Percentiles rank a stretch among this genome's conserved stretches.
These are phyloP conservation scores for Chalaropsis ovoidea DNA, from an alignment of 2,329 filamentous ascomycete species.

Conservation along the genomic window DNA sequence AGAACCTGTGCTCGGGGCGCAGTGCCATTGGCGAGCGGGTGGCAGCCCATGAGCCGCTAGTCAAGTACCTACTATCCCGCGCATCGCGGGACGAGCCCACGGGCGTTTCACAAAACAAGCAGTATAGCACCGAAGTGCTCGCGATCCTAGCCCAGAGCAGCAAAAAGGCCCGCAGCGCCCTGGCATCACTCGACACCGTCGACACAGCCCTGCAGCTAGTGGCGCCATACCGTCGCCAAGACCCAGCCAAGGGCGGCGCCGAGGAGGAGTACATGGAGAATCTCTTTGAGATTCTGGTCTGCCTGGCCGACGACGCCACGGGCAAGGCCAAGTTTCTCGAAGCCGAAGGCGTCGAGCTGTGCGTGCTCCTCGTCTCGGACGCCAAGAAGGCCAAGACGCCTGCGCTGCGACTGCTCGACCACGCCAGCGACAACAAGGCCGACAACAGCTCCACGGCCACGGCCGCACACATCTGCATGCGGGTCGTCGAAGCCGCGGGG, in stretches of 20 bases:
- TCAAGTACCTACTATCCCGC: constrained; percentile 68
- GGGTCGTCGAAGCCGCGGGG: constrained; percentile 70
- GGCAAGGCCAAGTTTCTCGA: constrained; percentile 78
- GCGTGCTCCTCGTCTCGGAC: constrained; percentile 82
- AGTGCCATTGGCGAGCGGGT: constrained; percentile 58
- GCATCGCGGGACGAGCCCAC: constrained; percentile 43
- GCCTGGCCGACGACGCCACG: constrained; percentile 60
- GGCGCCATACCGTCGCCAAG: constrained; percentile 72
- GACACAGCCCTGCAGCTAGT: constrained; percentile 75
- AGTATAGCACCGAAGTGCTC: constrained; percentile 85
- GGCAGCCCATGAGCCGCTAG: constrained; percentile 54
- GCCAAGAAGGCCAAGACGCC: constrained; percentile 68
- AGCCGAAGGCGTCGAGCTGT: constrained; percentile 84
- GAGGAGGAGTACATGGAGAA: constrained; percentile 96
- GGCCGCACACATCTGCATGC: constrained; percentile 58
- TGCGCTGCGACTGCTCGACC: constrained; percentile 73
- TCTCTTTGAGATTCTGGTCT: constrained; percentile 76
- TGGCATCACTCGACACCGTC: constrained; percentile 59
- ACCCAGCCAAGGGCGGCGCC: constrained; percentile 73
- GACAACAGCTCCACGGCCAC: constrained; percentile 33
- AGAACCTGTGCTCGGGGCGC: constrained; percentile 69
- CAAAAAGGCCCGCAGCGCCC: constrained; percentile 49
- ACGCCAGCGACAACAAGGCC: constrained; percentile 48
- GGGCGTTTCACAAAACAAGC: constrained; percentile 77
- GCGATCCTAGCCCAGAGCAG: constrained; percentile 79